phyloP scores from a whole-genome alignment of 2,329 filamentous ascomycete species.

The Plenodomus biglobosus region DNA sequence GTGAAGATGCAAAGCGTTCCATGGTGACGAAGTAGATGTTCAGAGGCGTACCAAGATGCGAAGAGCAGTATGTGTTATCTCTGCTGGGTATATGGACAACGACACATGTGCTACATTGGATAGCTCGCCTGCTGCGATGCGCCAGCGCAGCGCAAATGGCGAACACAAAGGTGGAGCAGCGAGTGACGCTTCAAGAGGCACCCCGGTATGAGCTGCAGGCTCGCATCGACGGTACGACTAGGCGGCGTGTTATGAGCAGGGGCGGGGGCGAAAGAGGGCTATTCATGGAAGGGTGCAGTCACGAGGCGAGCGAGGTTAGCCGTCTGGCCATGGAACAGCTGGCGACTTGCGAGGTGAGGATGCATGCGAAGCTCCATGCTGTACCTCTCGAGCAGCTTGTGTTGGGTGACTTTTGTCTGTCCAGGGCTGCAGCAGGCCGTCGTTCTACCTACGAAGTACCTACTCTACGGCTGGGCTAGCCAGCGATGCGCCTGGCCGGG shows the following conservation, averaged over 20 bases:
- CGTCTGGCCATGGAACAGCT: slow-evolving; percentile 1
- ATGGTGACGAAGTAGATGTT: background rate
- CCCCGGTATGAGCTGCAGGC: slow-evolving; percentile 17
- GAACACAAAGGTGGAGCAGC: slow-evolving; percentile 19
- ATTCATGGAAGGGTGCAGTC: slow-evolving; percentile 18
- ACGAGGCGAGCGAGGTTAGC: slow-evolving; percentile 12
- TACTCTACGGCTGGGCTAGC: background rate
- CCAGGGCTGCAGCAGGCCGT: too few relatives aligned
- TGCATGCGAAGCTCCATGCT: slow-evolving; percentile 6
- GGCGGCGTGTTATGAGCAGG: slow-evolving; percentile 23
- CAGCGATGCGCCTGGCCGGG: background rate
- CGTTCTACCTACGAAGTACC: too few relatives aligned
- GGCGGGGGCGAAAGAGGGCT: slow-evolving; percentile 13
- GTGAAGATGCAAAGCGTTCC: slow-evolving; percentile 20
- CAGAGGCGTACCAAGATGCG: background rate
- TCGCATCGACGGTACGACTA: slow-evolving; percentile 15
- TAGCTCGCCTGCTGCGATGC: slow-evolving; percentile 7
- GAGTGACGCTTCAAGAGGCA: slow-evolving; percentile 8
- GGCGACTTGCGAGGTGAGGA: slow-evolving; percentile 2
- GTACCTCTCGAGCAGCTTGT: slow-evolving; percentile 3
- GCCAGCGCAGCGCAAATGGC: slow-evolving; percentile 30
- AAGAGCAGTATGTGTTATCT: background rate
- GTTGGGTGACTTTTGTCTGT: too few relatives aligned
- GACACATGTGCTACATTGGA: background rate
- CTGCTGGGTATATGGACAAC: background rate